These are phyloP conservation scores for Saccharomycopsis guyanensis DNA, from an alignment of 805 yeast species.

Conservation along the genomic window DNA sequence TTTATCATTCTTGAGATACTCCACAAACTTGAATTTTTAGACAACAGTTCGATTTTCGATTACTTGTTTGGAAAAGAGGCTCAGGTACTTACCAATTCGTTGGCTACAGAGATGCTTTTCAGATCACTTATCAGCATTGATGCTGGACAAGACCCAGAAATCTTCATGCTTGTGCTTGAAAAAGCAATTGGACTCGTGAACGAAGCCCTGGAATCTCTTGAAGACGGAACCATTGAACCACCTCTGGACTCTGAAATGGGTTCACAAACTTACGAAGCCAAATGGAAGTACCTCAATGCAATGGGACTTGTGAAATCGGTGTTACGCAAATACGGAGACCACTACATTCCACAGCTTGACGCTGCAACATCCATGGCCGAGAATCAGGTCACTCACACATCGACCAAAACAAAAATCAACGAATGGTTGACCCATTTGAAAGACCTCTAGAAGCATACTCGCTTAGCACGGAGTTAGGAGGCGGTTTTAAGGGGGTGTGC, in stretches of 20 bases:
- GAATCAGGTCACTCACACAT: no score
- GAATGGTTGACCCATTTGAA: constrained; percentile 31
- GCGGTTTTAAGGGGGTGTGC: no score
- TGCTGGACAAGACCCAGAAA: not conserved
- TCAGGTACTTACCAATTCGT: constrained; percentile 9
- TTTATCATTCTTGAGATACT: constrained; percentile 49
- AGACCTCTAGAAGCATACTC: constrained; percentile 13
- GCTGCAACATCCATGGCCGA: no score
- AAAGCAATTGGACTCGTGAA: not conserved
- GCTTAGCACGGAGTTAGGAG: no score
- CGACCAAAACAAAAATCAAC: constrained; percentile 25
- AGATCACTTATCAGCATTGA: not conserved
- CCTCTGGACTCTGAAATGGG: not conserved
- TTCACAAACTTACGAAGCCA: constrained; percentile 25
- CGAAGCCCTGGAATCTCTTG: not conserved
- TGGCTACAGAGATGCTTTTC: constrained; percentile 11
- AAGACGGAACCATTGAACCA: not conserved
- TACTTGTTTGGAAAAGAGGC: constrained; percentile 32
- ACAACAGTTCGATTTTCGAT: constrained; percentile 34
- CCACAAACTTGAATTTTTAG: constrained; percentile 37
- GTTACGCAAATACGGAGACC: constrained; percentile 39
- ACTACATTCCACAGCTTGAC: no score
- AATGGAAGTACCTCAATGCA: constrained; percentile 36
- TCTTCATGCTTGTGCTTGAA: not conserved
- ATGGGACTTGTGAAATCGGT: constrained; percentile 33